phyloP scores from a whole-genome alignment of 371 early-diverging fungal species.

The Basidiobolus meristosporus region DNA sequence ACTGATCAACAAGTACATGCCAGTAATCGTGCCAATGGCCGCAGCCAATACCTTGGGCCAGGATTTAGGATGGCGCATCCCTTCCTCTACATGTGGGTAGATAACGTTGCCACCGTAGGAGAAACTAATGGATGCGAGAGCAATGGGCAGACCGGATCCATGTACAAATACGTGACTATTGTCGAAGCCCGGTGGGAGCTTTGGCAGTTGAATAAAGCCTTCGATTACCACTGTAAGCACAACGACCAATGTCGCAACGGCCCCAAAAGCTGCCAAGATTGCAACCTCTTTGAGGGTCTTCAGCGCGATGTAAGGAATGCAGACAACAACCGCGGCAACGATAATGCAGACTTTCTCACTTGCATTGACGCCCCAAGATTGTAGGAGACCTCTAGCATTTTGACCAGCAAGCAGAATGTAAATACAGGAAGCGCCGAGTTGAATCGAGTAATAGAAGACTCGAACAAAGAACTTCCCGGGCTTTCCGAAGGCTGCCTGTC shows the following conservation, averaged over 20 bases:
- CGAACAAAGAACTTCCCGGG: conserved; percentile 31
- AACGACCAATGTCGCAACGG: conserved; percentile 24
- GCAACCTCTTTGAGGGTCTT: conserved; percentile 62
- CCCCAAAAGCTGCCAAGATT: conserved; percentile 24
- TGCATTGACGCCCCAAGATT: conserved; percentile 30
- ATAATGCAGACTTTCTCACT: conserved; percentile 25
- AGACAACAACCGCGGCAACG: conserved; percentile 34
- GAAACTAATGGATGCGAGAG: conserved; percentile 43
- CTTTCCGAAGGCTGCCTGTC: conserved; percentile 43
- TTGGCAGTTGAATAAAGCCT: background rate
- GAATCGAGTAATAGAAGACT: conserved; percentile 39
- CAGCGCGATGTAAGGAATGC: conserved; percentile 45
- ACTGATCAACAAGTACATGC: conserved; percentile 57
- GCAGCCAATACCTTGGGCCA: conserved; percentile 49
- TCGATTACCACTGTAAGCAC: conserved; percentile 10
- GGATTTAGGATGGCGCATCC: conserved; percentile 56
- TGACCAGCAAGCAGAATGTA: conserved; percentile 55
- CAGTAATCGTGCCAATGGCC: conserved; percentile 49
- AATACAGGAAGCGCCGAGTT: conserved; percentile 51
- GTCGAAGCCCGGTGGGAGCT: conserved; percentile 8
- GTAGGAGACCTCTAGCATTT: conserved; percentile 31
- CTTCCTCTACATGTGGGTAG: no score
- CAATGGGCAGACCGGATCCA: conserved; percentile 15
- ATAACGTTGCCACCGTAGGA: conserved; percentile 65
- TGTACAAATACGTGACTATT: conserved; percentile 16